Conservation (phyloP, 2,329 filamentous ascomycete genomes). For the Rachicladosporium sp. region DNA sequence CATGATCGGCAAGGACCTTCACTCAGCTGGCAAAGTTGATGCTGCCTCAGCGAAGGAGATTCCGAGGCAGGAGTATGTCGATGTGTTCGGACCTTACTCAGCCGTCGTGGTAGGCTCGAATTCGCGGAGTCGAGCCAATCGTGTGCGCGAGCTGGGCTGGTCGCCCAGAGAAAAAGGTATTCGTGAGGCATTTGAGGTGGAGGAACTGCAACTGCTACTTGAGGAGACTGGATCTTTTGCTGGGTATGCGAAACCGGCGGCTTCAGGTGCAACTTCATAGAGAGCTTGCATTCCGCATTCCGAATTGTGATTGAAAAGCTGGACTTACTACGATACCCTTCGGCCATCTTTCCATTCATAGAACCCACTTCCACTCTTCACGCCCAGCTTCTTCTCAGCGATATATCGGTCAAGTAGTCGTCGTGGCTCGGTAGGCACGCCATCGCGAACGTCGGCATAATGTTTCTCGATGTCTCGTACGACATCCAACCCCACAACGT, state of each 20-base stretch:
- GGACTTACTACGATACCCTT: too few species aligned
- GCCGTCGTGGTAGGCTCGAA: slow-evolving; percentile 29
- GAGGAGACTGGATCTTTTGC: too few species aligned
- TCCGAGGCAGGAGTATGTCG: slow-evolving; percentile 25
- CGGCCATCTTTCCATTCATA: background rate
- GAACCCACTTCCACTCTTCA: slow-evolving; percentile 13
- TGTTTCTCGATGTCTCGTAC: slow-evolving; percentile 42
- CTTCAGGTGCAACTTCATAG: too few species aligned
- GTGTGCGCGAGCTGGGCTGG: slow-evolving; percentile 35
- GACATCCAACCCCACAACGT: slow-evolving; percentile 41
- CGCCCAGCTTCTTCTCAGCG: slow-evolving; percentile 35
- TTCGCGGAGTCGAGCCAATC: slow-evolving; percentile 30
- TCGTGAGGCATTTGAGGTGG: too few species aligned
- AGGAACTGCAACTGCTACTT: too few species aligned
- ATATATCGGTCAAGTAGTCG: slow-evolving; percentile 36
- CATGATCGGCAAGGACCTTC: slow-evolving; percentile 27
- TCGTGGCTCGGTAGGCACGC: slow-evolving; percentile 28
- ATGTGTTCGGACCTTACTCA: slow-evolving; percentile 29
- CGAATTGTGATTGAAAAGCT: too few species aligned
- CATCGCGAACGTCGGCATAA: slow-evolving; percentile 38
- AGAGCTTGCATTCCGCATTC: too few species aligned
- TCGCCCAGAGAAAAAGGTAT: slow-evolving; percentile 27
- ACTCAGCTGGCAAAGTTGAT: slow-evolving; percentile 26
- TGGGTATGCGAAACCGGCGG: too few species aligned
- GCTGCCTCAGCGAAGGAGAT: slow-evolving; percentile 26